phyloP scores from a whole-genome alignment of 805 yeast genomes.

The Candida boleticola region DNA sequence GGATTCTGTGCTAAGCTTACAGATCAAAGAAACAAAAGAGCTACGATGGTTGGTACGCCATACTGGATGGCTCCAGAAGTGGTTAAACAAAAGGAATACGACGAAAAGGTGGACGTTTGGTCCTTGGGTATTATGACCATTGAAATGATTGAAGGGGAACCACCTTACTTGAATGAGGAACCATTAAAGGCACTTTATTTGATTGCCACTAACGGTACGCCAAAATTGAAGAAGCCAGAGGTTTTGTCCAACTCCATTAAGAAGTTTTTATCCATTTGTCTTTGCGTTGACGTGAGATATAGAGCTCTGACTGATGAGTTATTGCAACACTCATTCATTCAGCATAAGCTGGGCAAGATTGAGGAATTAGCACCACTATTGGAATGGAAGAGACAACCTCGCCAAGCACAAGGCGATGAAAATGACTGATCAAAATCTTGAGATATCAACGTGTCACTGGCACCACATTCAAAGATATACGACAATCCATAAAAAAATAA shows the following conservation, averaged over 20 bases:
- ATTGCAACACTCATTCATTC: slow-evolving; percentile 70
- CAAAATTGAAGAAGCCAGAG: slow-evolving; percentile 69
- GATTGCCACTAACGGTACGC: slow-evolving; percentile 81
- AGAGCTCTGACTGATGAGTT: slow-evolving; percentile 91
- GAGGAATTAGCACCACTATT: slow-evolving; percentile 58
- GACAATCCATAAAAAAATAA: no score
- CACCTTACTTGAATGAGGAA: slow-evolving; percentile 78
- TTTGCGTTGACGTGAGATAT: slow-evolving; percentile 90
- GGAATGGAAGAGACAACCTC: slow-evolving; percentile 40
- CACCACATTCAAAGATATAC: no score
- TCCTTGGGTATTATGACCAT: slow-evolving; percentile 82
- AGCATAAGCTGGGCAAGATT: slow-evolving; percentile 57
- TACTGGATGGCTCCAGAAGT: slow-evolving; percentile 98
- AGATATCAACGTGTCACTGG: no score
- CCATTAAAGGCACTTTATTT: slow-evolving; percentile 74
- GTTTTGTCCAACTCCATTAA: slow-evolving; percentile 70
- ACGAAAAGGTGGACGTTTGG: slow-evolving; percentile 82
- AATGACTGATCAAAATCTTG: no score
- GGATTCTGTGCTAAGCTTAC: slow-evolving; percentile 94
- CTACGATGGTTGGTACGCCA: slow-evolving; percentile 99
- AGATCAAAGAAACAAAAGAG: slow-evolving; percentile 65
- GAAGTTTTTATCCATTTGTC: slow-evolving; percentile 83
- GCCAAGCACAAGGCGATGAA: neutral
- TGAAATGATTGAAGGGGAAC: slow-evolving; percentile 85
- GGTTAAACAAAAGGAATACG: slow-evolving; percentile 75